These are phyloP conservation scores for Eucalyptus decipiens DNA, from an alignment of 345 rosid species.

Conservation along the genomic window DNA sequence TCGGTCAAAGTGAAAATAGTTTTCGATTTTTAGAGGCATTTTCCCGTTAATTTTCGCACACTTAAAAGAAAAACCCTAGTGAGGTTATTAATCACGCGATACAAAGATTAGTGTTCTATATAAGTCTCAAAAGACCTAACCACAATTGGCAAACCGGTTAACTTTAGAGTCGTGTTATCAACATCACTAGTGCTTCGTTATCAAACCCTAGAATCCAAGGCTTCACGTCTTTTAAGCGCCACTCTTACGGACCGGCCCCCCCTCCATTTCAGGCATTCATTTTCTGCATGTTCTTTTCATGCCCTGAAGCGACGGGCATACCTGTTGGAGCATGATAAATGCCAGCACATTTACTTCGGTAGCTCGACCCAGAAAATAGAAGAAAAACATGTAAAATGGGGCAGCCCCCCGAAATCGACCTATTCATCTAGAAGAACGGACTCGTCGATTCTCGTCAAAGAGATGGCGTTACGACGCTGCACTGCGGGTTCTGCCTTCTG, in stretches of 20 bases:
- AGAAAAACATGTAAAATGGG: neutral
- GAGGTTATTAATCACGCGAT: rapidly evolving
- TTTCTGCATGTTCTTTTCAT: neutral
- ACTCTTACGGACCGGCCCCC: neutral
- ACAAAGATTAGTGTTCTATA: neutral
- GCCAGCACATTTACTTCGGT: neutral
- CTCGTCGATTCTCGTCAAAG: neutral
- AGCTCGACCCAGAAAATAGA: neutral
- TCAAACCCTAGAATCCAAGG: neutral
- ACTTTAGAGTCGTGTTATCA: neutral
- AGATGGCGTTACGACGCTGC: neutral
- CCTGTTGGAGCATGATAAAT: neutral
- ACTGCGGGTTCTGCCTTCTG: neutral
- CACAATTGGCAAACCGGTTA: neutral
- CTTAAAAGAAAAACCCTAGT: neutral
- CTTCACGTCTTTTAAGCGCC: neutral
- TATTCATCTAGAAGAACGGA: neutral
- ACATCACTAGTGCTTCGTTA: neutral
- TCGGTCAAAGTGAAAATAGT: too few relatives aligned
- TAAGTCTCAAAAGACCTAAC: neutral
- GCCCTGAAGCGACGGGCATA: neutral
- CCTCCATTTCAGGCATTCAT: neutral
- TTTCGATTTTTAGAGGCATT: too few relatives aligned
- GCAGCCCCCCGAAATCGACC: neutral
- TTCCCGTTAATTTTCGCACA: neutral